phyloP scores from a whole-genome alignment of 2,329 filamentous ascomycete species.

The Neofusicoccum sp. region DNA sequence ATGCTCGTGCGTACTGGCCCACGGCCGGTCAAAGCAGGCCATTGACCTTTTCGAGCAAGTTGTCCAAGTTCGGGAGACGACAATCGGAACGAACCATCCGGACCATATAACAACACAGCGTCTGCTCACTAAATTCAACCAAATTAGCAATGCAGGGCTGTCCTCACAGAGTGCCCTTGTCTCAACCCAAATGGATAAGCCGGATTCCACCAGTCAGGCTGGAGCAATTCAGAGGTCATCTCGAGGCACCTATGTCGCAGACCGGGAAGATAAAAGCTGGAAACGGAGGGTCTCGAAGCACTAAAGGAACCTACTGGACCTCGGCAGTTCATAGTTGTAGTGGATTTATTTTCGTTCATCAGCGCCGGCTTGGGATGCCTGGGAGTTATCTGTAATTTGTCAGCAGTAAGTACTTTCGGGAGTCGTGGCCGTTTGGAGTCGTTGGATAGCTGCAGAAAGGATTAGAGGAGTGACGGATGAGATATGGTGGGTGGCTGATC shows the following conservation, averaged over 20 bases:
- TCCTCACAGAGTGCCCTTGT: not conserved
- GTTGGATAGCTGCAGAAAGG: no score
- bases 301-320: no score
- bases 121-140: not conserved
- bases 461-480: no score
- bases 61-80: not conserved
- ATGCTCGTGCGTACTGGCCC: not conserved
- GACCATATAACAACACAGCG: not conserved
- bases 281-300: no score
- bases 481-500: no score
- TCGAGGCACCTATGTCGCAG: not conserved
- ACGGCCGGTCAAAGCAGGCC: not conserved
- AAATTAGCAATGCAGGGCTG: not conserved
- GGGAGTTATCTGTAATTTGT: no score
- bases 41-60: not conserved
- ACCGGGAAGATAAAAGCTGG: no score
- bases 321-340: no score
- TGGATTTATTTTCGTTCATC: no score
- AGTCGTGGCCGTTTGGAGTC: no score
- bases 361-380: no score
- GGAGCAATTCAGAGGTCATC: not conserved
- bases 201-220: not conserved
- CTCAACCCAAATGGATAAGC: not conserved
- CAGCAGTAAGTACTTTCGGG: no score
- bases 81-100: not conserved